phyloP scores from a whole-genome alignment of 768 basidiomycete genomes.

The Brasilioporus rufonigricans region DNA sequence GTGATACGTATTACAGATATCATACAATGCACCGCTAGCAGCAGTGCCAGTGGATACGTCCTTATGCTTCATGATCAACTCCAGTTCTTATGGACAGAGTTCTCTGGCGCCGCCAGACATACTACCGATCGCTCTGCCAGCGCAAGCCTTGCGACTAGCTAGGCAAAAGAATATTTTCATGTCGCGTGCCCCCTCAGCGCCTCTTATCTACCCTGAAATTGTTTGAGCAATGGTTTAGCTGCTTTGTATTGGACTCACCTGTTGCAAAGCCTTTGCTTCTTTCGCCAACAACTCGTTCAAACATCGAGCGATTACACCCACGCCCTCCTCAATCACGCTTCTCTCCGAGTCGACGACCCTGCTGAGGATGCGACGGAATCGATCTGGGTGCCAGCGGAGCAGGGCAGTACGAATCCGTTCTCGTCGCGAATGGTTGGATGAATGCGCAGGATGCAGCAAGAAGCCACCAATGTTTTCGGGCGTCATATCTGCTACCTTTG shows the following conservation, averaged over 20 bases:
- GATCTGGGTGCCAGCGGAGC: slow-evolving; percentile 80
- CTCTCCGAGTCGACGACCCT: slow-evolving; percentile 54
- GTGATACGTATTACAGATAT: slow-evolving; percentile 13
- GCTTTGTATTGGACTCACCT: slow-evolving; percentile 16
- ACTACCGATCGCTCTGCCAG: background rate
- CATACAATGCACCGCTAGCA: slow-evolving; percentile 16
- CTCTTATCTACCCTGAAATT: slow-evolving; percentile 20
- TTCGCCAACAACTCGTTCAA: slow-evolving; percentile 62
- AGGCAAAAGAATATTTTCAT: background rate
- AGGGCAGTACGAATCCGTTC: slow-evolving; percentile 66
- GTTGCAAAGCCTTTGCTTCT: slow-evolving; percentile 23
- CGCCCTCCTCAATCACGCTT: slow-evolving; percentile 54
- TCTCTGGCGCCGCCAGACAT: slow-evolving; percentile 19
- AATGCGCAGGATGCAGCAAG: slow-evolving; percentile 65
- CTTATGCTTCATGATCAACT: slow-evolving; percentile 3
- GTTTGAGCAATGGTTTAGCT: background rate
- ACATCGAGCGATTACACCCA: slow-evolving; percentile 63
- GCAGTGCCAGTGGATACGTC: slow-evolving; percentile 6
- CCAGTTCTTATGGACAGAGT: slow-evolving; percentile 9
- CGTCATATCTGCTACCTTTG: slow-evolving; percentile 47
- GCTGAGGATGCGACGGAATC: slow-evolving; percentile 57
- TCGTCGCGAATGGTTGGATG: slow-evolving; percentile 52
- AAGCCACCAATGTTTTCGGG: slow-evolving; percentile 55
- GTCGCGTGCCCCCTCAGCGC: background rate
- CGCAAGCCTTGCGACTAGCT: slow-evolving; percentile 1